Base-by-base conservation (phyloP, 164 flowering plant species). In the Vitis riparia region DNA sequence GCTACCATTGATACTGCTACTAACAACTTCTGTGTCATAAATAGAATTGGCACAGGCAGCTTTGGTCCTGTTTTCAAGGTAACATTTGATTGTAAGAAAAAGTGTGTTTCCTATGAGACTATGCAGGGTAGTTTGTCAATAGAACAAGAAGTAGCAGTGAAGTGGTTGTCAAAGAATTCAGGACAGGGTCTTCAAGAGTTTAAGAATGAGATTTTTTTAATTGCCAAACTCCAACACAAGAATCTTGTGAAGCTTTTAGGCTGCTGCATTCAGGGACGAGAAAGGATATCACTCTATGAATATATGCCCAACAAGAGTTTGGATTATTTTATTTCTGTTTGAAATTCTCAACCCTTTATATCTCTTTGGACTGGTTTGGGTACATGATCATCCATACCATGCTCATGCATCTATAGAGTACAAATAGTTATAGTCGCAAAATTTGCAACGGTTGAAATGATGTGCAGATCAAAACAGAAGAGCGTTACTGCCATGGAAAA, bases 171-270 rank as follows among this genome's bases (percentile, higher is more conserved):
- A 2, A 71, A 13, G 11, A 65, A 37, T 47, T 83, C 84, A 0
- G 65, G 77, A 16, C 87, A 83, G 72, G 86, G 86, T 10, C 0
- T 59, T 1, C 62, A 66, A 2, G 83, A 83, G 60, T 77, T 83
- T 65, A 81, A 72, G 30, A 85, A 76, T 60, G 89, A 83, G 68
- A 77, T 78, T 10, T 61, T 11, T 10, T 59, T 78, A 23, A 80
- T 80, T 52, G 78, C 82, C 1, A 76, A 78, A 55, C 80, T 85
- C 62, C 85, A 85, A 63, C 85, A 85, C 69, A 72, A 86, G 55
- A 85, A 85, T 67, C 88, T 85, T 56, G 86, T 82, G 11, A 74
- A 65, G 49, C 82, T 84, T 70, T 68, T 82, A 1, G 87, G 85
- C 7, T 82, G 80, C 59, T 82, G 84, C 73, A 70, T 75, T 53